phyloP scores from a whole-genome alignment of 2,329 filamentous ascomycete genomes.

The Apiospora arundinis region DNA sequence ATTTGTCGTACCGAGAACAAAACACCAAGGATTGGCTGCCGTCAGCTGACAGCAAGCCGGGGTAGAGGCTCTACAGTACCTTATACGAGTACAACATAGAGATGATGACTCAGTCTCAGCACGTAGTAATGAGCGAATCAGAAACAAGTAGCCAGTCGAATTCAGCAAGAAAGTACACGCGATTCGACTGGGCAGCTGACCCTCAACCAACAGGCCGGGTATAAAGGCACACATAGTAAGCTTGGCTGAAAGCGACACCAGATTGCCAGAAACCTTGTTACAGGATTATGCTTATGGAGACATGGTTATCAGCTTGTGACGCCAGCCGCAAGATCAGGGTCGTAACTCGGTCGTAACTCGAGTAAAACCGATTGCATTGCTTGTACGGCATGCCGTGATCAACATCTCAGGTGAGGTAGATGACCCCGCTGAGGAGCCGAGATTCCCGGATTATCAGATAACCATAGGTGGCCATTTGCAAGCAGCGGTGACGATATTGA shows the following conservation, averaged over 20 bases:
- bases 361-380: background rate
- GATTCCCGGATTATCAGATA: slow-evolving; percentile 8
- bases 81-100: slow-evolving; percentile 11
- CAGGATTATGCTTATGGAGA: background rate
- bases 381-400: background rate
- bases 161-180: background rate
- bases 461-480: background rate
- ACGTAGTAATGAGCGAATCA: background rate
- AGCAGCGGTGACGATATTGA: slow-evolving; percentile 7
- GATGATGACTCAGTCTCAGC: slow-evolving; percentile 3
- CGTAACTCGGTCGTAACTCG: background rate
- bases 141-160: background rate
- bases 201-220: background rate
- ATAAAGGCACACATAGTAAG: background rate
- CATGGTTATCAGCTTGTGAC: background rate
- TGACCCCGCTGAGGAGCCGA: slow-evolving; percentile 6
- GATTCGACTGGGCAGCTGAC: background rate
- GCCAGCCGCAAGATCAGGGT: background rate
- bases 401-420: slow-evolving; percentile 7
- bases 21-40: slow-evolving; percentile 5
- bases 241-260: background rate
- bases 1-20: background rate
- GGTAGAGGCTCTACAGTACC: background rate
- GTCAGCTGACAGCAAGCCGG: slow-evolving; percentile 16
- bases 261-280: background rate